phyloP scores from a whole-genome alignment of 2,329 filamentous ascomycete genomes.

The Coniella vitis region DNA sequence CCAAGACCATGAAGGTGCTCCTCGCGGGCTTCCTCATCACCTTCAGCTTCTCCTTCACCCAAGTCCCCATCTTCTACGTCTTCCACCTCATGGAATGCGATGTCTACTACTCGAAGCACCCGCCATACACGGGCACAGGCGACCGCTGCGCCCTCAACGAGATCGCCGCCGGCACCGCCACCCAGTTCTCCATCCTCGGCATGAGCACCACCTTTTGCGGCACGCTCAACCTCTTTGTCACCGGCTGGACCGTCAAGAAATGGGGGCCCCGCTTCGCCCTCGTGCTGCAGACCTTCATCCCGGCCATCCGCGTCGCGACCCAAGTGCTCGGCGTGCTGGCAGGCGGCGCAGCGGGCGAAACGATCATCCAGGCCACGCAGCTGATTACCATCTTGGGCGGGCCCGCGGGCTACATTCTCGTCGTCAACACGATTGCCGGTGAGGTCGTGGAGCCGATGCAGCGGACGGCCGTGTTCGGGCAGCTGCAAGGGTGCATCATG shows the following conservation, averaged over 20 bases:
- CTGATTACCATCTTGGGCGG: slow-evolving; percentile 62
- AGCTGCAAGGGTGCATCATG: slow-evolving; percentile 60
- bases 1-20: slow-evolving; percentile 15
- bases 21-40: slow-evolving; percentile 15
- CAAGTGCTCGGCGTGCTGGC: slow-evolving; percentile 60
- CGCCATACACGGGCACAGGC: slow-evolving; percentile 37
- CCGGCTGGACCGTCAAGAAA: slow-evolving; percentile 59
- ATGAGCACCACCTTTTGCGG: slow-evolving; percentile 59
- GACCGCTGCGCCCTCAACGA: slow-evolving; percentile 54
- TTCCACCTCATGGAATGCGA: slow-evolving; percentile 69
- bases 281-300: slow-evolving; percentile 55
- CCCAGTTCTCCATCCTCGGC: slow-evolving; percentile 56
- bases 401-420: slow-evolving; percentile 61
- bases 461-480: slow-evolving; percentile 58
- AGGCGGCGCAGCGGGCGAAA: slow-evolving; percentile 56
- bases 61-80: slow-evolving; percentile 45
- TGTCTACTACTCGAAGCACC: slow-evolving; percentile 55
- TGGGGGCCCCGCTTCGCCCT: slow-evolving; percentile 58
- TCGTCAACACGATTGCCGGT: slow-evolving; percentile 61
- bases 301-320: slow-evolving; percentile 54
- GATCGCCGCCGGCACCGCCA: slow-evolving; percentile 59
- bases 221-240: slow-evolving; percentile 59
- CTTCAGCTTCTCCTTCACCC: slow-evolving; percentile 16
- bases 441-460: slow-evolving; percentile 54
- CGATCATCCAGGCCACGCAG: slow-evolving; percentile 61